phyloP scores from a whole-genome alignment of 1,284 basidiomycete genomes.

The Tilletia caries region DNA sequence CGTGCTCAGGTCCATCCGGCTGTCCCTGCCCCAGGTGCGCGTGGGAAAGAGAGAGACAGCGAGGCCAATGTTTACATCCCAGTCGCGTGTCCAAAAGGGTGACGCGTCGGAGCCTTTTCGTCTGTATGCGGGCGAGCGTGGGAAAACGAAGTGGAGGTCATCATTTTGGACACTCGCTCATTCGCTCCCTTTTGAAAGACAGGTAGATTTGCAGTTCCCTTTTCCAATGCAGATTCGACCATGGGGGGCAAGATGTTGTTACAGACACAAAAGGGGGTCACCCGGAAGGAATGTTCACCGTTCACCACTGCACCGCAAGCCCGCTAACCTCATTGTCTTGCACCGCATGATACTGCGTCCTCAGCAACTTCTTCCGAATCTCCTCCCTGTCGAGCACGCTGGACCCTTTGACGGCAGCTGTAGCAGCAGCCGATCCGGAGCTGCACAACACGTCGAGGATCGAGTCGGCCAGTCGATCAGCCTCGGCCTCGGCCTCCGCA shows the following conservation, averaged over 20 bases:
- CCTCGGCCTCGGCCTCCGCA: constrained; percentile 17
- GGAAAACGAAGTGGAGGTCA: too few species aligned
- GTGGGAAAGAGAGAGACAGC: background rate
- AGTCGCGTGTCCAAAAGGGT: too few species aligned
- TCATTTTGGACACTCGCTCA: too few species aligned
- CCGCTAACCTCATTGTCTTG: constrained; percentile 75
- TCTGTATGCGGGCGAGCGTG: too few species aligned
- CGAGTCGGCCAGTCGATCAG: constrained; percentile 58
- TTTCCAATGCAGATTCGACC: too few species aligned
- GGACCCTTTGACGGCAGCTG: constrained; percentile 31
- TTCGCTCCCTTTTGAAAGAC: too few species aligned
- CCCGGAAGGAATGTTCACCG: too few species aligned
- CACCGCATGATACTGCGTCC: constrained; percentile 80
- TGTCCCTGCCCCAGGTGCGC: too few species aligned
- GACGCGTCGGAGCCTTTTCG: too few species aligned
- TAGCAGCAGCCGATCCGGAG: constrained; percentile 22
- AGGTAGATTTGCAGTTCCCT: too few species aligned
- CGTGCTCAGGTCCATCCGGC: background rate
- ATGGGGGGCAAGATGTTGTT: too few species aligned
- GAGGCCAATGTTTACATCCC: background rate
- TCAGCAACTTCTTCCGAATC: constrained; percentile 61
- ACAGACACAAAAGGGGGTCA: too few species aligned
- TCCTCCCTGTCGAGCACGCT: constrained; percentile 57
- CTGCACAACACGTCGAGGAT: constrained; percentile 58
- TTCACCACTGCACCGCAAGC: constrained; percentile 76